Conservation (phyloP, 768 basidiomycete species). For the Podaxis sp. region DNA sequence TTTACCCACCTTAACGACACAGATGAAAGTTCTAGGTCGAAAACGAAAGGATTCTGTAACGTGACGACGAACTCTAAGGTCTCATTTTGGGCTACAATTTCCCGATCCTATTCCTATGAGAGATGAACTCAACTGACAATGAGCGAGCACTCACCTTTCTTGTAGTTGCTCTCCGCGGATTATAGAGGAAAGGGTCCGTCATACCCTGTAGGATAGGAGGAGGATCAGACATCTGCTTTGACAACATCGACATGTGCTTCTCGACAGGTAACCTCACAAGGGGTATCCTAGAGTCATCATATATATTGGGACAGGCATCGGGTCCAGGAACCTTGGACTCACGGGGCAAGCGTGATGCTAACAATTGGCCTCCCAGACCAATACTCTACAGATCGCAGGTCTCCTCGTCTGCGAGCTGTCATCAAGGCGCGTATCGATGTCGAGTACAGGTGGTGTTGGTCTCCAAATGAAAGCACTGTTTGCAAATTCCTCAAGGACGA, state of each 20-base stretch:
- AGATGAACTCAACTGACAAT: not conserved
- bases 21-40: conserved; percentile 86
- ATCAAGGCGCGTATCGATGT: conserved; percentile 72
- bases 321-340: conserved; percentile 25
- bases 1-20: conserved; percentile 70
- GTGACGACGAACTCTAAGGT: conserved; percentile 77
- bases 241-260: conserved; percentile 61
- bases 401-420: conserved; percentile 77
- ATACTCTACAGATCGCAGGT: conserved; percentile 69
- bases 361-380: conserved; percentile 85
- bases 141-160: conserved; percentile 48
- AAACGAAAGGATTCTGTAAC: conserved; percentile 89
- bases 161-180: conserved; percentile 68
- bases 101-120: conserved; percentile 43
- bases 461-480: conserved; percentile 63
- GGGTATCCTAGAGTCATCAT: conserved; percentile 52
- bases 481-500: conserved; percentile 79
- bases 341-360: conserved; percentile 80
- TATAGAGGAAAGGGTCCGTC: conserved; percentile 87
- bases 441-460: conserved; percentile 79
- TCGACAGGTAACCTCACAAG: conserved; percentile 70
- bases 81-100: conserved; percentile 81
- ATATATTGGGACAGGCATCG: conserved; percentile 13
- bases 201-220: conserved; percentile 55
- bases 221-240: conserved; percentile 36